A percentile compares a stretch with the other conserved stretches of the same genome.
phyloP scores from a whole-genome alignment of 192 early-diverging fungal species.

The Coemansia sp. region DNA sequence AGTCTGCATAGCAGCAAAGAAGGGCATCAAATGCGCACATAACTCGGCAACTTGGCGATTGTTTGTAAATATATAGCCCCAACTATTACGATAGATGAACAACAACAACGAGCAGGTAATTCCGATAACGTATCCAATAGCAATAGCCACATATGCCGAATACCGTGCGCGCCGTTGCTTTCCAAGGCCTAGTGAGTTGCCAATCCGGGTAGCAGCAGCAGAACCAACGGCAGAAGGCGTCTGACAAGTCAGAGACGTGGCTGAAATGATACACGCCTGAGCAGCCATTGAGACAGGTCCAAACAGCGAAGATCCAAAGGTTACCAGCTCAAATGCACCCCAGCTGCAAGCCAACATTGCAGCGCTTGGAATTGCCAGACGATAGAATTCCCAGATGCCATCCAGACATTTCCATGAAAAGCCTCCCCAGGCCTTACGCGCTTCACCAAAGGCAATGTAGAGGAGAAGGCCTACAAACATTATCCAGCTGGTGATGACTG shows the following conservation, averaged over 20 bases:
- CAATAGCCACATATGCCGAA: slow-evolving; percentile 47
- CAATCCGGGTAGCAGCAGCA: slow-evolving; percentile 74
- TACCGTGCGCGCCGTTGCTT: slow-evolving; percentile 56
- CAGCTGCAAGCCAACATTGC: slow-evolving; percentile 81
- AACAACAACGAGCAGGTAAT: slow-evolving; percentile 45
- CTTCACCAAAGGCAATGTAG: slow-evolving; percentile 53
- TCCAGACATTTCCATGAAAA: slow-evolving; percentile 65
- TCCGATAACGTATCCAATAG: slow-evolving; percentile 35
- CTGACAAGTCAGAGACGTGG: slow-evolving; percentile 67
- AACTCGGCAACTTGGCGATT: slow-evolving; percentile 66
- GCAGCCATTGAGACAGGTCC: slow-evolving; percentile 74
- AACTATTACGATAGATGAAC: slow-evolving; percentile 32
- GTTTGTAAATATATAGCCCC: slow-evolving; percentile 59
- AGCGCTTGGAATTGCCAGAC: slow-evolving; percentile 76
- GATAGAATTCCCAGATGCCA: slow-evolving; percentile 60
- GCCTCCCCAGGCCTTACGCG: slow-evolving; percentile 74
- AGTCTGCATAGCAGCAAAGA: slow-evolving; percentile 67
- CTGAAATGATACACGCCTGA: slow-evolving; percentile 72
- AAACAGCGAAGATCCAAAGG: slow-evolving; percentile 70
- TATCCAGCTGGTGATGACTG: slow-evolving; percentile 59
- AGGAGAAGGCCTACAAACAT: slow-evolving; percentile 55
- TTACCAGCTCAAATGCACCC: slow-evolving; percentile 74
- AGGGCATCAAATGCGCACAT: slow-evolving; percentile 69
- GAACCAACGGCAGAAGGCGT: slow-evolving; percentile 66
- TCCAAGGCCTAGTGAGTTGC: slow-evolving; percentile 64